Conservation (phyloP, 2,329 filamentous ascomycete genomes). For the Diaporthe eres region DNA sequence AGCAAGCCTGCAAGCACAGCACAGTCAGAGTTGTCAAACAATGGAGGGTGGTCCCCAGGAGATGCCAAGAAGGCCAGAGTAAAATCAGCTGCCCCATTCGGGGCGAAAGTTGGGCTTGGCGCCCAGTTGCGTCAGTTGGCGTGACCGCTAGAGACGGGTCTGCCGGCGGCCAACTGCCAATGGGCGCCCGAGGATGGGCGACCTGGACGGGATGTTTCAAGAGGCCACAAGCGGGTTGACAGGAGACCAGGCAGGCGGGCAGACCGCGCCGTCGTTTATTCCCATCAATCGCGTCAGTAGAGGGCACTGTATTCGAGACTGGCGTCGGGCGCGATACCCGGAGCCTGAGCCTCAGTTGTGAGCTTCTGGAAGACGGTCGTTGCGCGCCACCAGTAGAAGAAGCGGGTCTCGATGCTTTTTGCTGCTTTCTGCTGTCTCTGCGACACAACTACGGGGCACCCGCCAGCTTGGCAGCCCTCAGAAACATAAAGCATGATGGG, state of each 20-base stretch:
- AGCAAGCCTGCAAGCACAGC: neutral
- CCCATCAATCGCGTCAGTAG: constrained; percentile 3
- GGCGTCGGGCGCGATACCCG: neutral
- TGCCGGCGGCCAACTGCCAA: constrained; percentile 26
- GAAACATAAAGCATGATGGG: constrained; percentile 13
- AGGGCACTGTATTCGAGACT: constrained; percentile 17
- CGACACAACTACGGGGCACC: constrained; percentile 28
- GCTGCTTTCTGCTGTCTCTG: neutral
- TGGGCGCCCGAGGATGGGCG: constrained; percentile 14
- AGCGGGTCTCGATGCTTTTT: neutral
- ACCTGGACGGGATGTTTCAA: constrained; percentile 24
- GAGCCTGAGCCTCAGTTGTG: neutral
- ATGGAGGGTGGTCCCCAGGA: constrained; percentile 9
- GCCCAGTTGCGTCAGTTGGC: constrained; percentile 19
- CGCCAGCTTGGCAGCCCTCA: constrained; percentile 28
- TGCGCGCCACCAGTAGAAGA: neutral
- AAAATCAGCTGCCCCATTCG: constrained; percentile 26
- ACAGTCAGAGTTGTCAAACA: constrained; percentile 6
- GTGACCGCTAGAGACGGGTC: constrained; percentile 32
- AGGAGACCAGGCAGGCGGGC: constrained; percentile 11
- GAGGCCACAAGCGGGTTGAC: constrained; percentile 22
- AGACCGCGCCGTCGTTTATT: constrained; percentile 2
- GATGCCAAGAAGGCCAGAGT: constrained; percentile 30
- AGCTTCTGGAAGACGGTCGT: constrained; percentile 8
- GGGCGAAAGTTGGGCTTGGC: constrained; percentile 19